Conservation (phyloP, 2,329 filamentous ascomycete species). For the Epichloe sp. region DNA sequence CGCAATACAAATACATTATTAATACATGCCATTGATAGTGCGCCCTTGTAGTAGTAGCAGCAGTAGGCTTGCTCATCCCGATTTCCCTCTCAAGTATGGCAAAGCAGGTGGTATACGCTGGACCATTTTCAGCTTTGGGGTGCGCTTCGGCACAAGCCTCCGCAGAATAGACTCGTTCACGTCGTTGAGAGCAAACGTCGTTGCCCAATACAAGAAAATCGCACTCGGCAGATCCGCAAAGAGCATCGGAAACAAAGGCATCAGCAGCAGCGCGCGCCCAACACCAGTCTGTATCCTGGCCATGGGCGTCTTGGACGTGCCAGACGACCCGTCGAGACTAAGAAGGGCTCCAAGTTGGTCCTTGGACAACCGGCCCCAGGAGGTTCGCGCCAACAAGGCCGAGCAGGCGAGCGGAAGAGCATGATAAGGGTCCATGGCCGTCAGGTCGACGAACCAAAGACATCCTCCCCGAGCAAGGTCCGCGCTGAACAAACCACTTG, state of each 20-base stretch:
- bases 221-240: constrained; percentile 24
- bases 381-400: constrained; percentile 15
- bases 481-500: constrained; percentile 19
- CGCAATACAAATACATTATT: constrained; percentile 1
- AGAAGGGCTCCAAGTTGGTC: constrained; percentile 17
- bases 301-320: constrained; percentile 9
- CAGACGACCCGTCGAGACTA: constrained; percentile 8
- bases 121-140: constrained; percentile 8
- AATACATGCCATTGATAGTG: neutral
- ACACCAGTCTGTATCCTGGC: constrained; percentile 15
- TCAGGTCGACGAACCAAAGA: constrained; percentile 44
- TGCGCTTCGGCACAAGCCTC: constrained; percentile 10
- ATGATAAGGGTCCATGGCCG: constrained; percentile 36
- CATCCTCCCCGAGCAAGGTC: constrained; percentile 35
- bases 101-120: constrained; percentile 5
- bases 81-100: constrained; percentile 13
- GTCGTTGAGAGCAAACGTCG: constrained; percentile 22
- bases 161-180: constrained; percentile 20
- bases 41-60: neutral
- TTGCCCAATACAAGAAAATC: constrained; percentile 28
- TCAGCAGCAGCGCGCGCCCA: constrained; percentile 18
- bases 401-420: constrained; percentile 30
- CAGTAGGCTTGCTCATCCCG: neutral
- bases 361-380: constrained; percentile 17
- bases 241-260: constrained; percentile 22